Percentiles rank a stretch among this genome's conserved stretches.
These are phyloP conservation scores for Theileria orientalis DNA, from an alignment of 169 alveolate species.

Conservation along the genomic window DNA sequence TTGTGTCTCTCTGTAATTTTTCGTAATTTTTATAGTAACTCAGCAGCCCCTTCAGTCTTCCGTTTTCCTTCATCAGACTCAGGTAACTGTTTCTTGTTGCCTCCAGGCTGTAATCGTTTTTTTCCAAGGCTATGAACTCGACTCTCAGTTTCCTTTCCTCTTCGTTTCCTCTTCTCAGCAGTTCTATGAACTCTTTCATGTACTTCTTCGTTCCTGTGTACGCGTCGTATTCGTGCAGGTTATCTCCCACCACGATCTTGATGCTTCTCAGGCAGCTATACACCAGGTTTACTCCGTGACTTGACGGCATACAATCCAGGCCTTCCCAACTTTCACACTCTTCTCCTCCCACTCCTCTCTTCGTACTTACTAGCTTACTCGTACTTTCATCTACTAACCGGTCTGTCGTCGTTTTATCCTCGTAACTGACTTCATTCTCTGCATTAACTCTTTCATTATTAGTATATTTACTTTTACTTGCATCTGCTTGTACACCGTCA, in stretches of 20 bases:
- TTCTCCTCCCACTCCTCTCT: neutral
- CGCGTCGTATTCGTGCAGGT: slow-evolving; percentile 11
- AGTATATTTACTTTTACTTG: too few relatives aligned
- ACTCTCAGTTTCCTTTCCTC: slow-evolving; percentile 8
- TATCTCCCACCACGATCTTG: slow-evolving; percentile 17
- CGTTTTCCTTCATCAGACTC: neutral
- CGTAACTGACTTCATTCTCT: too few relatives aligned
- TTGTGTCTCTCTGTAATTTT: slow-evolving; percentile 16
- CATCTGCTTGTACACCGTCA: too few relatives aligned
- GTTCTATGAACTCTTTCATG: slow-evolving; percentile 8
- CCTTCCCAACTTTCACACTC: slow-evolving; percentile 14
- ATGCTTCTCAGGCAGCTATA: slow-evolving; percentile 5
- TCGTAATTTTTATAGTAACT: neutral
- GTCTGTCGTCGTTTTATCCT: too few relatives aligned
- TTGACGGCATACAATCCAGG: slow-evolving; percentile 9
- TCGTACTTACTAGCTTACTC: neutral
- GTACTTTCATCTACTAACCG: neutral
- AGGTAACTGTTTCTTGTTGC: slow-evolving; percentile 2
- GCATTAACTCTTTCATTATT: too few relatives aligned
- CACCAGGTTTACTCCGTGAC: slow-evolving; percentile 6
- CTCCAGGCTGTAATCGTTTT: neutral
- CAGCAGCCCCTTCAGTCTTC: slow-evolving; percentile 1
- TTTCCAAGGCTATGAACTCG: neutral
- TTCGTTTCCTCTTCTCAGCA: slow-evolving; percentile 18
- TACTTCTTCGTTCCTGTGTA: slow-evolving; percentile 27